phyloP scores from a whole-genome alignment of 2,329 filamentous ascomycete genomes.

The Cladosporium sp. region DNA sequence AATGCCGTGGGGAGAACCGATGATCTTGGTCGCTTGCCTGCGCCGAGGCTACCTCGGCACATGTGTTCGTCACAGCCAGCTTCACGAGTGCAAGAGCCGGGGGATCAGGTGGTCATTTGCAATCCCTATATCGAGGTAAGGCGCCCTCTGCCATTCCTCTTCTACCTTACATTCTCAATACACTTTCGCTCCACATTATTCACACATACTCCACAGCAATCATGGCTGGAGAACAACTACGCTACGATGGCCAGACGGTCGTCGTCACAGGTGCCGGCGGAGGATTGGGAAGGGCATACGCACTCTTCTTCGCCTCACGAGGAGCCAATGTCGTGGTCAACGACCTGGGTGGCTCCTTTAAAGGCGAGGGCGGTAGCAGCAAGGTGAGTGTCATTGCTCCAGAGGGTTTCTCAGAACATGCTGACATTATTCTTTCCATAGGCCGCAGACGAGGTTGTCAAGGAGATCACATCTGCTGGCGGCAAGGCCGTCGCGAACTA shows the following conservation, averaged over 20 bases:
- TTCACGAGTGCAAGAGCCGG: slow-evolving; percentile 13
- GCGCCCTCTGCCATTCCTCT: slow-evolving; percentile 2
- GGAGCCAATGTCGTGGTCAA: slow-evolving; percentile 96
- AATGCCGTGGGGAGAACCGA: slow-evolving; percentile 13
- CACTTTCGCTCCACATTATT: neutral
- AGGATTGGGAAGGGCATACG: slow-evolving; percentile 77
- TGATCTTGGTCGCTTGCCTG: neutral
- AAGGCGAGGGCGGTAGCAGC: slow-evolving; percentile 83
- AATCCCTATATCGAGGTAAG: slow-evolving; percentile 9
- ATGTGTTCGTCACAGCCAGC: neutral
- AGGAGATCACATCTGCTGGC: slow-evolving; percentile 81
- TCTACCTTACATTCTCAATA: neutral
- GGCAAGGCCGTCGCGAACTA: slow-evolving; percentile 98
- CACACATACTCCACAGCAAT: slow-evolving; percentile 22
- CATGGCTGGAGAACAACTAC: slow-evolving; percentile 66
- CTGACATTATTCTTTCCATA: slow-evolving; percentile 39
- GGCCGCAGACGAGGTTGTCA: slow-evolving; percentile 80
- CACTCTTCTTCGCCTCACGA: slow-evolving; percentile 84
- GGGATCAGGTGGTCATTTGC: slow-evolving; percentile 18
- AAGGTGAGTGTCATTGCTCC: slow-evolving; percentile 63
- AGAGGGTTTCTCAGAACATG: too few species aligned
- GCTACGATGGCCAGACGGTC: slow-evolving; percentile 86
- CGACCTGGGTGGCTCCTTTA: slow-evolving; percentile 89
- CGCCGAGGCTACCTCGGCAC: slow-evolving; percentile 14
- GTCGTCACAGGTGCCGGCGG: slow-evolving; percentile 86